These are phyloP conservation scores for Coniochaeta pulveracea DNA, from an alignment of 2,329 filamentous ascomycete species.

Conservation along the genomic window DNA sequence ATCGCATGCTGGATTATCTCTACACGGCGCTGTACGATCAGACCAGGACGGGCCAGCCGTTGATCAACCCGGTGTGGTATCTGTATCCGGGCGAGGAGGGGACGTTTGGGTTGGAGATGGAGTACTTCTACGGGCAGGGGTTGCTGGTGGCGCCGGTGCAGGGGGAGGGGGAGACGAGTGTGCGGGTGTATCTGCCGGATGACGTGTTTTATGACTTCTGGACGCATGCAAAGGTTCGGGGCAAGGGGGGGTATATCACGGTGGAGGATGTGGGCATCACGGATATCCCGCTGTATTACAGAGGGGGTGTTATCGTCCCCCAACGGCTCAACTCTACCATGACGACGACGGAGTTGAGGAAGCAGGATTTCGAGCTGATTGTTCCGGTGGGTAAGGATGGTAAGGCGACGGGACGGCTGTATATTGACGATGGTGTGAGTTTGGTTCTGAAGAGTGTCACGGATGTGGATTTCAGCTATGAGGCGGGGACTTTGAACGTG, in stretches of 20 bases:
- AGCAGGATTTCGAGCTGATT: conserved; percentile 58
- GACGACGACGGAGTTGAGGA: conserved; percentile 52
- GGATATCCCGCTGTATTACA: conserved; percentile 56
- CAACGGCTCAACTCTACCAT: conserved; percentile 42
- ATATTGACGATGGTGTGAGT: conserved; percentile 67
- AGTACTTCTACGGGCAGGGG: conserved; percentile 34
- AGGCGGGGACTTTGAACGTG: conserved; percentile 35
- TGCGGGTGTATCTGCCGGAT: conserved; percentile 33
- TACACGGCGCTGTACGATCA: conserved; percentile 60
- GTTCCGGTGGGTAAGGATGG: conserved; percentile 54
- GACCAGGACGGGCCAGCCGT: conserved; percentile 48
- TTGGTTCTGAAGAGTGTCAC: conserved; percentile 46
- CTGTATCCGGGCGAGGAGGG: conserved; percentile 43
- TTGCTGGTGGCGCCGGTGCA: conserved; percentile 34
- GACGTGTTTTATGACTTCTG: conserved; percentile 39
- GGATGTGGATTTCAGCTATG: conserved; percentile 49
- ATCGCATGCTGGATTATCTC: conserved; percentile 61
- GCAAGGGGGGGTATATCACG: conserved; percentile 25
- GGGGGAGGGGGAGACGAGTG: conserved; percentile 28
- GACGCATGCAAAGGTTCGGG: conserved; percentile 32
- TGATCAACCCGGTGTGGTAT: conserved; percentile 59
- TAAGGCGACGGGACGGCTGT: conserved; percentile 55
- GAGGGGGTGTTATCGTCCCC: conserved; percentile 54
- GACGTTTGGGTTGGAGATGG: conserved; percentile 28
- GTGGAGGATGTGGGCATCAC: conserved; percentile 27